These are phyloP conservation scores for Colletotrichum tropicicola DNA, from an alignment of 2,329 filamentous ascomycete genomes.

Conservation along the genomic window DNA sequence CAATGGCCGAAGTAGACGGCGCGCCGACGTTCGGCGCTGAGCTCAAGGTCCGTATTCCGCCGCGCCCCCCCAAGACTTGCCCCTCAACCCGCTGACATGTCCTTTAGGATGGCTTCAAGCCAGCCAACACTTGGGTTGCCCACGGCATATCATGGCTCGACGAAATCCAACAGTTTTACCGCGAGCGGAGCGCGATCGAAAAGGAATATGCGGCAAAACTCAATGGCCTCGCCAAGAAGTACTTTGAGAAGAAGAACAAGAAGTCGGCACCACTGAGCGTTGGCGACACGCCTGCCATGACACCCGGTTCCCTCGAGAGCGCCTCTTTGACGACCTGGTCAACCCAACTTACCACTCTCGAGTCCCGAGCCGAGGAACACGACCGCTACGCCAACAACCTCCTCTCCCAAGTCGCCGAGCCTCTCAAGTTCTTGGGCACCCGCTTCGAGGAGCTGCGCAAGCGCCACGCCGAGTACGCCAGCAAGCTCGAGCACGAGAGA, in stretches of 20 bases:
- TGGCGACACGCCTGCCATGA: slow-evolving; percentile 91
- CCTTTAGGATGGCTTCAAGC: slow-evolving; percentile 90
- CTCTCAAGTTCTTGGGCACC: slow-evolving; percentile 76
- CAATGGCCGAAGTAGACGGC: slow-evolving; percentile 84
- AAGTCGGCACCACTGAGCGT: slow-evolving; percentile 90
- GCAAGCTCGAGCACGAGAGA: slow-evolving; percentile 88
- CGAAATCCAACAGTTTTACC: slow-evolving; percentile 97
- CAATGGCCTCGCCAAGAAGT: slow-evolving; percentile 88
- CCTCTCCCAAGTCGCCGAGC: slow-evolving; percentile 83
- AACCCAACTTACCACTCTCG: slow-evolving; percentile 89
- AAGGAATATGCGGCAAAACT: slow-evolving; percentile 96
- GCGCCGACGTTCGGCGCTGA: slow-evolving; percentile 91
- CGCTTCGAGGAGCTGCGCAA: slow-evolving; percentile 94
- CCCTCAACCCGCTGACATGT: slow-evolving; percentile 28
- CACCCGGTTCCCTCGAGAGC: slow-evolving; percentile 94
- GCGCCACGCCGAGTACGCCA: slow-evolving; percentile 87
- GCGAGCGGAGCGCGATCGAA: slow-evolving; percentile 91
- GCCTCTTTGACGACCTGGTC: slow-evolving; percentile 98
- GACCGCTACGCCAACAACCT: slow-evolving; percentile 85
- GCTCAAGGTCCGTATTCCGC: slow-evolving; percentile 75
- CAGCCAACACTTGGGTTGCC: slow-evolving; percentile 90
- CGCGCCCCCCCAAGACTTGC: neutral
- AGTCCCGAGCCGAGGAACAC: slow-evolving; percentile 87
- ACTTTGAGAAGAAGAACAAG: slow-evolving; percentile 95
- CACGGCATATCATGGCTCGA: slow-evolving; percentile 95